Base-by-base conservation (phyloP, 2,329 filamentous ascomycete genomes). In the Trichoderma breve region DNA sequence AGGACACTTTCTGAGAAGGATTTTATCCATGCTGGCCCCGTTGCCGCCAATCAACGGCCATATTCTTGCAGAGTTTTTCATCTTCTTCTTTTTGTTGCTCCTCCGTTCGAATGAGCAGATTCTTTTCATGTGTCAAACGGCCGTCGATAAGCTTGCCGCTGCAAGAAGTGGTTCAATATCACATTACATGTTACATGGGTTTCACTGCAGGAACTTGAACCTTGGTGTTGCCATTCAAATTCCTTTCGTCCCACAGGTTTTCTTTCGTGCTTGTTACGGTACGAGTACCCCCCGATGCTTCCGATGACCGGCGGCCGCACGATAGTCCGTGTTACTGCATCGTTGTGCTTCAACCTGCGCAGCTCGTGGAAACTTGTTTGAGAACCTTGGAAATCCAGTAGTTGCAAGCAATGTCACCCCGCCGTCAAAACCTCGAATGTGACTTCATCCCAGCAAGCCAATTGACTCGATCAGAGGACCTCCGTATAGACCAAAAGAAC, bases 31-130 rank as follows among this genome's bases (percentile, higher is more conserved):
- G 69, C 47, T 43, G 36, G 62, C 26, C 47, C 47, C n/a, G 11
- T 14, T 53, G 47, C 47, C 43, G 51, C 70, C 70, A 72, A 72
- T 72, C 70, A 72, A 51, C 57, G 51, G 32, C 30, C 57, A 9
- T 34, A 3, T 43, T 12, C n/a, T 24, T 72, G 70, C 70, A 69
- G 64, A 69, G 58, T 72, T 72, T 68, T 72, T 14, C 34, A 32
- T 72, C 36, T 64, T 32, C 34, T 12, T 67, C 6, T 51, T 43
- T 18, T 15, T 11, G 8, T 9, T 15, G 7, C 14, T 30, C 1
- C 0, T 3, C 30, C 3, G 18, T 57, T 57, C 24, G 21, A 6
- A 11, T 24, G 47, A 21, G n/a, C 47, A 53, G 15, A 36, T n/a
- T 53, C 11, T 34, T 18, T 18, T 60, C 55, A 18, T 32, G 28